Percentiles rank a stretch among this genome's conserved stretches.
These are phyloP conservation scores for Penicillium carneum DNA, from an alignment of 2,329 filamentous ascomycete species.

Conservation along the genomic window DNA sequence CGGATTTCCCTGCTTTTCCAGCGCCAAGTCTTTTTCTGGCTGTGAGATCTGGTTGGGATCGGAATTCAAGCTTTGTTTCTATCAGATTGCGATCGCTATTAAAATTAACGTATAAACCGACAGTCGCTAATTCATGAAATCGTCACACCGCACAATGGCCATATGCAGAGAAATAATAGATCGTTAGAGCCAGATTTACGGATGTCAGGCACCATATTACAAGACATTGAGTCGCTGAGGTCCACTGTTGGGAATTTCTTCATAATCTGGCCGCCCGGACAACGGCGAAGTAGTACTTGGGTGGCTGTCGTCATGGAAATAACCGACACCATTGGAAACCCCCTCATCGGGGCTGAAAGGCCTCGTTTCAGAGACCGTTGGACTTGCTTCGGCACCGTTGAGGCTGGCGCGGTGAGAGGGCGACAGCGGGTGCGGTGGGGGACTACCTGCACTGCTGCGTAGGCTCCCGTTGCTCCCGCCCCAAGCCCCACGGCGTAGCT, in stretches of 20 bases:
- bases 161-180: slow-evolving; percentile 16
- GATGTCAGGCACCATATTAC: slow-evolving; percentile 17
- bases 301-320: slow-evolving; percentile 25
- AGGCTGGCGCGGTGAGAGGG: slow-evolving; percentile 48
- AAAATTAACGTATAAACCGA: slow-evolving; percentile 12
- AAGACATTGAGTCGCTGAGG: slow-evolving; percentile 23
- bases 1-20: not conserved
- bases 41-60: not conserved
- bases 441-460: slow-evolving; percentile 58
- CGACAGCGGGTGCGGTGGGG: slow-evolving; percentile 49
- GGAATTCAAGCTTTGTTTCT: not conserved
- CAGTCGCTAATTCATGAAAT: slow-evolving; percentile 14
- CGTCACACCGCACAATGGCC: slow-evolving; percentile 5
- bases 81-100: slow-evolving; percentile 5
- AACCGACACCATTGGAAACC: slow-evolving; percentile 9
- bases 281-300: slow-evolving; percentile 24
- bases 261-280: slow-evolving; percentile 15
- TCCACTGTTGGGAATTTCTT: slow-evolving; percentile 26
- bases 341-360: slow-evolving; percentile 26
- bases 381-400: slow-evolving; percentile 44
- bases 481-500: slow-evolving; percentile 77
- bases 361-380: slow-evolving; percentile 30
- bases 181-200: slow-evolving; percentile 22
- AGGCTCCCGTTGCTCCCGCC: slow-evolving; percentile 80
- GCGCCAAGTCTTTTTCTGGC: not conserved